These are phyloP conservation scores for Aspergillus persii DNA, from an alignment of 2,329 filamentous ascomycete genomes.

Conservation along the genomic window DNA sequence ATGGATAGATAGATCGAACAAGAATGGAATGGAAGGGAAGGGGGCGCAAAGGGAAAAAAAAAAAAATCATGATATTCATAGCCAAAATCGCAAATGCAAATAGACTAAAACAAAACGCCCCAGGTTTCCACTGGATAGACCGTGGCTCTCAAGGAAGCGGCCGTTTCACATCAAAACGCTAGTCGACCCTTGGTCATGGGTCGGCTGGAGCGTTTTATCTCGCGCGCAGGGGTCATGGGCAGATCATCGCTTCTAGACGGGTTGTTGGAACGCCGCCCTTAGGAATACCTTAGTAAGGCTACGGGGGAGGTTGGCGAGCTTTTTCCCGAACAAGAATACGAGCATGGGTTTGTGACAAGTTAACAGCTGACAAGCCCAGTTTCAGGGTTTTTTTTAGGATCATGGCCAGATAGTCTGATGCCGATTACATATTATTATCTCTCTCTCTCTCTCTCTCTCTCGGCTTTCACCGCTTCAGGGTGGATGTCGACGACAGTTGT, in stretches of 20 bases:
- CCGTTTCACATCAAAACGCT: constrained; percentile 15
- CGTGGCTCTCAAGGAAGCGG: constrained; percentile 5
- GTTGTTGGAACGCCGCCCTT: not conserved
- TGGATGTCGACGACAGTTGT: not conserved
- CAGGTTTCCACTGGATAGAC: constrained; percentile 1
- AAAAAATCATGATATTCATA: not conserved
- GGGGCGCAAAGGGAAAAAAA: not conserved
- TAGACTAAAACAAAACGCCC: not conserved
- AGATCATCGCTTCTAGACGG: constrained; percentile 2
- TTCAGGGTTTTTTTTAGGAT: not conserved
- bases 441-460: not conserved
- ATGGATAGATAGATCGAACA: not conserved
- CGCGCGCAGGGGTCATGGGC: constrained; percentile 11
- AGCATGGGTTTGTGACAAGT: not conserved
- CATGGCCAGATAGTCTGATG: not conserved
- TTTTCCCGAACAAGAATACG: constrained; percentile 7
- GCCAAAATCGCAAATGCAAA: not conserved
- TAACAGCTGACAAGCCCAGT: not conserved
- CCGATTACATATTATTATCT: too few species aligned
- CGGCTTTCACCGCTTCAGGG: not conserved
- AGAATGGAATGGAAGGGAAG: not conserved
- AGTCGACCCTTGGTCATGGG: constrained; percentile 10
- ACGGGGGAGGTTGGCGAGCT: not conserved
- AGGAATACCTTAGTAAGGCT: not conserved
- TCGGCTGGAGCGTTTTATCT: constrained; percentile 9